Evolutionary conservation across 1,139 yeast genomes (phyloP), one percentile per base, ranked within the genome.

Genomic region (Kluyveromyces marxianus): DNA sequence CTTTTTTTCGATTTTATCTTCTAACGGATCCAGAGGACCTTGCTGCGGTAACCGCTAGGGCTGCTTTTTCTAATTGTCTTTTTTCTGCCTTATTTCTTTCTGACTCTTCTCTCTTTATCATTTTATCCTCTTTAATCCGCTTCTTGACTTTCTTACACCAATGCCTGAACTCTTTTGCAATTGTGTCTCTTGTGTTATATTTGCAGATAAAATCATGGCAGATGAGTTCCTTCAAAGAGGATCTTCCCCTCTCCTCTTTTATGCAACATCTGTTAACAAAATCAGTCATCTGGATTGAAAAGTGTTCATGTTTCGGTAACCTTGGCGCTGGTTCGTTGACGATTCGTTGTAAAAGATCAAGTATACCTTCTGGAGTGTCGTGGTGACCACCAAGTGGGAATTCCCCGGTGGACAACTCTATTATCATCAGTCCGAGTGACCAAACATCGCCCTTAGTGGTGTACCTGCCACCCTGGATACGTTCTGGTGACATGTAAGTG

Each of bases 401-500:
- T 46, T 73, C 73, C 0, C 97, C 98, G 7, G 86, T 78, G 1
- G 96, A 92, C 46, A 92, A 70, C 63, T 92, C 97, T 43, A 88
- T 79, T 42, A 92, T 71, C 81, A 90, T 85, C 40, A 92, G 70
- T 0, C 98, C 98, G 58, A 90, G 70, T 0, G 97, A 88, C 98
- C 98, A 92, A 10, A 92, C 92, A 63, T 92, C 98, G 32, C 96
- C 90, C 57, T 90, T 89, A 26, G 90, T 85, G 5, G 96, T 85
- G 65, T 92, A 92, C 14, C 83, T 83, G 42, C 88, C 87, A 8
- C 98, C 98, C 66, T 88, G 96, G 47, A 92, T 92, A 53, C 98
- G 76, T 60, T 92, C 98, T 0, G 98, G 98, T 1, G 96, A 88
- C 98, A 92, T 92, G 61, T 92, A 92, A 1, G 95, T 88, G 1